Evolutionary conservation across 441 rosid species (phyloP), one percentile per base, ranked within the genome.

Genomic region (Erysimum cheiri): DNA sequence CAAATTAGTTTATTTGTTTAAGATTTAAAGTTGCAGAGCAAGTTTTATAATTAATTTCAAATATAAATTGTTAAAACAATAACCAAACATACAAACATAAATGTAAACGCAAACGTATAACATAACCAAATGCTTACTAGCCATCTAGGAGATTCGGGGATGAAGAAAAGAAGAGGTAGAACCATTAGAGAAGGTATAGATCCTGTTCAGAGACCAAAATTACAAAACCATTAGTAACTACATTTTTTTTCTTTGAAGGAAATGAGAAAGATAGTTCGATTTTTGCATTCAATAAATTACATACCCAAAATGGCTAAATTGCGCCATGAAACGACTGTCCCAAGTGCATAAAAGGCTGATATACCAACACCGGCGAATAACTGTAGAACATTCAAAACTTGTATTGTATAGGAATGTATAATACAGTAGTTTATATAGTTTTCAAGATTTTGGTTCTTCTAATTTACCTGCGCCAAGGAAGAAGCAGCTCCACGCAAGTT

Each of bases 131-230:
- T 52, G 63, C 79, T 79, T 67, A 82, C 85, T 69, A 81, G 80
- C 87, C 85, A 83, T 74, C 83, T 69, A 14, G 84, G 86, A 52
- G 86, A 83, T 54, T 83, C 86, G 0, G 83, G 83, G 49, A 83
- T 66, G 67, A 83, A 78, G 41, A 80, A 78, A 26, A 81, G 67
- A 32, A 81, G 79, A 43, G 77, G 44, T 13, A 83, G 28, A 44
- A 66, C 72, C 40, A 80, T 39, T 10, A 71, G 6, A 3, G 65
- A 64, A 32, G 81, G 84, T 53, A 75, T 22, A 58, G 71, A 36
- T 8, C 80, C 84, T 83, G 73, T 60, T 57, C 64, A 73, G 48
- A 63, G 32, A 8, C 32, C 49, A 47, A 69, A 24, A 47, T 19
- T 19, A 53, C 10, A 10, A 37, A 68, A 52, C 6, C 40, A 64